These are phyloP conservation scores for Borealophlyctis nickersoniae DNA, from an alignment of 192 early-diverging fungal genomes.

Conservation along the genomic window DNA sequence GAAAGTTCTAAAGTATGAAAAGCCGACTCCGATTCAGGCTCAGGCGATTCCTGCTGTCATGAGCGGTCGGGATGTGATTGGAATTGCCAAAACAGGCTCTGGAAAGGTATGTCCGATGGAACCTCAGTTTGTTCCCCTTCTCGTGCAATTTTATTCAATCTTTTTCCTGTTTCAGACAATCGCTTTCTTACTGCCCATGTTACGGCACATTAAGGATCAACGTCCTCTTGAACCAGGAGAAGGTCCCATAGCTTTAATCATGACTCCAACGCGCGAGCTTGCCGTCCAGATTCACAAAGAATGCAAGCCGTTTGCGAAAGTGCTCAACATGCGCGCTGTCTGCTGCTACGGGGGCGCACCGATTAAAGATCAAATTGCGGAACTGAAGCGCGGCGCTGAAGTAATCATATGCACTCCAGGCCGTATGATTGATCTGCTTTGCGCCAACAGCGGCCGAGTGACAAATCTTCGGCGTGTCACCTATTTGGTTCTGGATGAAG, in stretches of 20 bases:
- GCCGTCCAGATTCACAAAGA: slow-evolving; percentile 94
- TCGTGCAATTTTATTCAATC: slow-evolving; percentile 55
- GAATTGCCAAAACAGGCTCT: slow-evolving; percentile 98
- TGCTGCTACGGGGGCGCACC: slow-evolving; percentile 98
- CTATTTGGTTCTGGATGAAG: slow-evolving; percentile 84
- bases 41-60: slow-evolving; percentile 90
- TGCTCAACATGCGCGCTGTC: slow-evolving; percentile 82
- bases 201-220: slow-evolving; percentile 84
- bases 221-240: slow-evolving; percentile 89
- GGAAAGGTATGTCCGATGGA: slow-evolving; percentile 62
- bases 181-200: slow-evolving; percentile 95
- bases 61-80: slow-evolving; percentile 96
- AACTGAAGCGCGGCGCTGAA: slow-evolving; percentile 90
- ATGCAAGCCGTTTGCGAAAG: slow-evolving; percentile 83
- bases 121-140: neutral
- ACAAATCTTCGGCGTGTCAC: slow-evolving; percentile 66
- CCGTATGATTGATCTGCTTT: slow-evolving; percentile 84
- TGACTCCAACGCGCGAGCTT: slow-evolving; percentile 97
- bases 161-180: slow-evolving; percentile 92
- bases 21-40: slow-evolving; percentile 96
- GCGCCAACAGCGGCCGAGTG: slow-evolving; percentile 72
- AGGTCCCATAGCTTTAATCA: slow-evolving; percentile 90
- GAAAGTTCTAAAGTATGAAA: slow-evolving; percentile 74
- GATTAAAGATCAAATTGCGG: slow-evolving; percentile 92
- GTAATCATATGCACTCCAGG: slow-evolving; percentile 94